Percentiles rank a stretch among this genome's conserved stretches.
Conservation (phyloP, 306 rosid genomes). For the Cucurbita moschata region DNA sequence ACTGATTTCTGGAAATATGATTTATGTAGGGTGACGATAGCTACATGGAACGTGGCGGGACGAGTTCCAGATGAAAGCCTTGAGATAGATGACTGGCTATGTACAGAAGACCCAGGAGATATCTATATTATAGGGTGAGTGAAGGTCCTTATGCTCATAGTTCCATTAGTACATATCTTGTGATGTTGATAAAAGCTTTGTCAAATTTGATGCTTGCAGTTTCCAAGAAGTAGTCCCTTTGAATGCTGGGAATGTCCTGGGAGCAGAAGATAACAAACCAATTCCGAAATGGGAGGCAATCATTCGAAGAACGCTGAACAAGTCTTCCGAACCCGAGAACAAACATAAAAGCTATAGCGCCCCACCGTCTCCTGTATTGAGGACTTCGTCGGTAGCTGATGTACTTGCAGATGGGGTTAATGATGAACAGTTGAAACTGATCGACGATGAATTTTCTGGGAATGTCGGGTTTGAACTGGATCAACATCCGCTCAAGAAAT, state of each 20-base stretch:
- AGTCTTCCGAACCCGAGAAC: slow-evolving; percentile 44
- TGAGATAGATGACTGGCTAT: slow-evolving; percentile 79
- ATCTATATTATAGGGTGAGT: slow-evolving; percentile 82
- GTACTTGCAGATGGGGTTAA: slow-evolving; percentile 41
- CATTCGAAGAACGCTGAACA: slow-evolving; percentile 67
- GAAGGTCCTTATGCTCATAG: background rate
- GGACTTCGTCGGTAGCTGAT: slow-evolving; percentile 75
- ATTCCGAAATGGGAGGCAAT: slow-evolving; percentile 86
- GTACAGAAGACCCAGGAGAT: slow-evolving; percentile 57
- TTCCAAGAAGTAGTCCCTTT: slow-evolving; percentile 95
- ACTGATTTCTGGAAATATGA: slow-evolving; percentile 13
- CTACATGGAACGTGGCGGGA: slow-evolving; percentile 95
- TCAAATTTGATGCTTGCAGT: slow-evolving; percentile 21
- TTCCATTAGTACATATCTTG: background rate
- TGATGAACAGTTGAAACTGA: slow-evolving; percentile 31
- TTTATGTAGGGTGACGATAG: slow-evolving; percentile 59
- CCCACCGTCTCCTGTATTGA: slow-evolving; percentile 73
- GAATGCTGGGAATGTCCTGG: slow-evolving; percentile 85
- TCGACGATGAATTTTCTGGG: slow-evolving; percentile 23
- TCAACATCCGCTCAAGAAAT: slow-evolving; percentile 19
- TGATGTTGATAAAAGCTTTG: background rate
- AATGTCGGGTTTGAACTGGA: slow-evolving; percentile 18
- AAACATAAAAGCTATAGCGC: slow-evolving; percentile 72
- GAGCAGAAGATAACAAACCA: slow-evolving; percentile 78
- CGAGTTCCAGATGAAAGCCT: slow-evolving; percentile 55